Conservation (phyloP, 352 stramenopile genomes). For the Globisporangium ultimum region DNA sequence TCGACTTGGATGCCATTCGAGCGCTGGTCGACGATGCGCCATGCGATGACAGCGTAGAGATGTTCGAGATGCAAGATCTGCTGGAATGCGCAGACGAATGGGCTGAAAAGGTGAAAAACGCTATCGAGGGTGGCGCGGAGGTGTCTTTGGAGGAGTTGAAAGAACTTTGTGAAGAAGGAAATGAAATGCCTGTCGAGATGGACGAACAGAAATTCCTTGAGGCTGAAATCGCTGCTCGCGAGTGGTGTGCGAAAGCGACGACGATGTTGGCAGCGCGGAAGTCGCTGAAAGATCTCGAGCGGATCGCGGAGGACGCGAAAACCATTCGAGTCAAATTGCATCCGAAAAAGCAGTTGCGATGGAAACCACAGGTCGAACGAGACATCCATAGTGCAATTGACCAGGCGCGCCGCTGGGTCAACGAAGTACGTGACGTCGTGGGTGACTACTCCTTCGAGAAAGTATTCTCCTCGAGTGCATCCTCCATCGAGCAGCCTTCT, state of each 20-base stretch:
- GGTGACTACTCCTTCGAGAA: constrained; percentile 59
- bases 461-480: constrained; percentile 35
- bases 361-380: constrained; percentile 81
- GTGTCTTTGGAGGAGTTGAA: constrained; percentile 70
- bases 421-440: constrained; percentile 70
- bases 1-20: constrained; percentile 77
- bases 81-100: constrained; percentile 83
- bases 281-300: constrained; percentile 66
- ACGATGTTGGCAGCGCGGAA: constrained; percentile 53
- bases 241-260: constrained; percentile 65
- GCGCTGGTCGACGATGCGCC: constrained; percentile 83
- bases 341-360: constrained; percentile 73
- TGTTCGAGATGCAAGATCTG: constrained; percentile 90
- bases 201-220: constrained; percentile 80
- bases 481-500: constrained; percentile 25
- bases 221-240: constrained; percentile 71
- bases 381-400: constrained; percentile 74
- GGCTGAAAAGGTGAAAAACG: constrained; percentile 69
- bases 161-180: constrained; percentile 73
- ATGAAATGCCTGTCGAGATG: constrained; percentile 87
- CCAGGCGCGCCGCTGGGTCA: constrained; percentile 66
- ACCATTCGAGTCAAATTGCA: constrained; percentile 67
- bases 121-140: constrained; percentile 72
- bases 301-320: constrained; percentile 55
- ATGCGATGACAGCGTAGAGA: constrained; percentile 79